Conservation (phyloP, 2,329 filamentous ascomycete species). For the Diaporthe citri region DNA sequence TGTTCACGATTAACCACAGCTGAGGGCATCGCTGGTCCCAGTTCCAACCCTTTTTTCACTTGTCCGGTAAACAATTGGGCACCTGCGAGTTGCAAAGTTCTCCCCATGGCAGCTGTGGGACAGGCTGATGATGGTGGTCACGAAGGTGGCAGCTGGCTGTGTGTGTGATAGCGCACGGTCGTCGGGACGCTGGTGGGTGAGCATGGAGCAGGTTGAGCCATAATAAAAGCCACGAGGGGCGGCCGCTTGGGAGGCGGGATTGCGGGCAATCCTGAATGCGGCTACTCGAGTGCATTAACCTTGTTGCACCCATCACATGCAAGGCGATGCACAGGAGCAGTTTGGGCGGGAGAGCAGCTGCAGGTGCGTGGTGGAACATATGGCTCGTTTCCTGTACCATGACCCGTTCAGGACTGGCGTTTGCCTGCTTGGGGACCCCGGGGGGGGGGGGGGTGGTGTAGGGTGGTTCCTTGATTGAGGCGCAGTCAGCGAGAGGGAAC, state of each 20-base stretch:
- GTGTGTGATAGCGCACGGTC: neutral
- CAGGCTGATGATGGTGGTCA: neutral
- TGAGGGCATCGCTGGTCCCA: neutral
- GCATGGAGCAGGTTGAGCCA: neutral
- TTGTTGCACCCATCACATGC: slow-evolving; percentile 15
- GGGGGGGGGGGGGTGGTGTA: no score
- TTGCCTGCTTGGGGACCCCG: neutral
- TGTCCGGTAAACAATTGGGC: neutral
- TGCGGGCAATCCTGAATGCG: neutral
- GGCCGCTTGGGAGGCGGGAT: slow-evolving; percentile 2
- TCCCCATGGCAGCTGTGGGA: neutral
- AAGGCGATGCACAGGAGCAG: neutral
- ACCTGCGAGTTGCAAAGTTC: neutral
- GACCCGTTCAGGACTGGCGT: neutral
- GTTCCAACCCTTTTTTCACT: no score
- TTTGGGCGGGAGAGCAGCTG: neutral
- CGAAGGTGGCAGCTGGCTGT: neutral
- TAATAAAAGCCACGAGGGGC: neutral
- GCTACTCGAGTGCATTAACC: neutral
- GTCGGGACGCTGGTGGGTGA: neutral
- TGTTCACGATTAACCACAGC: no score
- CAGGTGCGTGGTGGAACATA: neutral
- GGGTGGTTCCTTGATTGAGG: neutral
- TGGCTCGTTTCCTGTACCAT: neutral
- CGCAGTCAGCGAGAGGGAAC: neutral